These are phyloP conservation scores for Macadamia tetraphylla DNA, from an alignment of 164 flowering plant species.

Conservation along the genomic window DNA sequence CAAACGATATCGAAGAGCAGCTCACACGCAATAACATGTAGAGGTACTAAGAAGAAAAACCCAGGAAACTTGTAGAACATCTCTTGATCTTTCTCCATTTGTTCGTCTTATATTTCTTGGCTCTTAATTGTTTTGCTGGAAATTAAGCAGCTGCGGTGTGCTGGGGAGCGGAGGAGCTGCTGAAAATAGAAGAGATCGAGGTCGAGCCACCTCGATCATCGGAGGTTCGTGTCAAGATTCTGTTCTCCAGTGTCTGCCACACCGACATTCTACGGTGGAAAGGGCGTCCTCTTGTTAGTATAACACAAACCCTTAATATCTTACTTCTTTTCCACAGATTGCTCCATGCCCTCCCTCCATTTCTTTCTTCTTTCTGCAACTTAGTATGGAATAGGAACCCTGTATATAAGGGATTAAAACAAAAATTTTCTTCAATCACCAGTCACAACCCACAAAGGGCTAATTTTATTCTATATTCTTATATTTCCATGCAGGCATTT, in stretches of 20 bases:
- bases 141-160: conserved; percentile 29
- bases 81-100: background rate
- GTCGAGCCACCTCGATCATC: conserved; percentile 38
- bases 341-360: too few relatives aligned
- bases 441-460: too few relatives aligned
- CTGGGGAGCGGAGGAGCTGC: conserved; percentile 27
- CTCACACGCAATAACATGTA: conserved; percentile 22
- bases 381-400: too few relatives aligned
- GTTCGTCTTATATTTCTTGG: too few relatives aligned
- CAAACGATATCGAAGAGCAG: too few relatives aligned
- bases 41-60: conserved; percentile 8
- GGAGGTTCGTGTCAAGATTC: conserved; percentile 47
- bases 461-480: too few relatives aligned
- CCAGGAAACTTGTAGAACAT: background rate
- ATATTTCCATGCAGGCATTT: conserved; percentile 23
- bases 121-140: too few relatives aligned
- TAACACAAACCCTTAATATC: too few relatives aligned
- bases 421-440: too few relatives aligned
- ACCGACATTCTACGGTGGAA: conserved; percentile 26
- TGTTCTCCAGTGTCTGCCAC: conserved; percentile 47
- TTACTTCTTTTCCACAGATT: too few relatives aligned
- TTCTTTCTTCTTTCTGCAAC: too few relatives aligned
- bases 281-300: conserved; percentile 19
- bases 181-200: conserved; percentile 36
- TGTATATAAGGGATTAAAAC: too few relatives aligned